These are phyloP conservation scores for Guyanaporus albipodus DNA, from an alignment of 768 basidiomycete species.

Conservation along the genomic window DNA sequence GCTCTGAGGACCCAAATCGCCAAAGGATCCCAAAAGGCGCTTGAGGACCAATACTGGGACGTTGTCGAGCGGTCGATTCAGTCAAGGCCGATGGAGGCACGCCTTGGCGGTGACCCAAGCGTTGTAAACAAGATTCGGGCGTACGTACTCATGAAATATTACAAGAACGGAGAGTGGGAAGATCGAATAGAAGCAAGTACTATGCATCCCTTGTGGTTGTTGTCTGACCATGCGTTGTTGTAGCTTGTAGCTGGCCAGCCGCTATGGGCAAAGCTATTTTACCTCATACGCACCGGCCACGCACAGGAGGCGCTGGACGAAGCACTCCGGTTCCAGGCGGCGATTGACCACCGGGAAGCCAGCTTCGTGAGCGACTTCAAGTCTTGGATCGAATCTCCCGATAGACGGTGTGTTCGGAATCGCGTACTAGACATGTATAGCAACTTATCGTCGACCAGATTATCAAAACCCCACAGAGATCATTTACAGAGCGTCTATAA, in stretches of 20 bases:
- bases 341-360: constrained; percentile 72
- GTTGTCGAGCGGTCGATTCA: constrained; percentile 80
- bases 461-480: constrained; percentile 72
- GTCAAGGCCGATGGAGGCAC: constrained; percentile 76
- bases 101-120: constrained; percentile 88
- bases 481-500: constrained; percentile 79
- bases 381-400: constrained; percentile 77
- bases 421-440: neutral
- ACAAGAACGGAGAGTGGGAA: constrained; percentile 79
- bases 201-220: neutral
- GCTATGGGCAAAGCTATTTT: constrained; percentile 93
- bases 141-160: constrained; percentile 77
- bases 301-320: constrained; percentile 76
- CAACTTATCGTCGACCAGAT: constrained; percentile 25
- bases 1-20: constrained; percentile 71
- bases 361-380: constrained; percentile 81
- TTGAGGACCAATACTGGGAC: constrained; percentile 89
- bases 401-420: constrained; percentile 55
- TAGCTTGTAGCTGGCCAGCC: constrained; percentile 85
- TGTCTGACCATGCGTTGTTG: constrained; percentile 4
- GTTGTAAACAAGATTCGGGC: constrained; percentile 86
- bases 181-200: constrained; percentile 76
- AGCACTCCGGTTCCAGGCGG: constrained; percentile 62
- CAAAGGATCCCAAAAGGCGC: constrained; percentile 69
- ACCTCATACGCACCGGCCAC: constrained; percentile 85